phyloP scores from a whole-genome alignment of 2,329 filamentous ascomycete genomes.

The Aspergillus puulaauensis region DNA sequence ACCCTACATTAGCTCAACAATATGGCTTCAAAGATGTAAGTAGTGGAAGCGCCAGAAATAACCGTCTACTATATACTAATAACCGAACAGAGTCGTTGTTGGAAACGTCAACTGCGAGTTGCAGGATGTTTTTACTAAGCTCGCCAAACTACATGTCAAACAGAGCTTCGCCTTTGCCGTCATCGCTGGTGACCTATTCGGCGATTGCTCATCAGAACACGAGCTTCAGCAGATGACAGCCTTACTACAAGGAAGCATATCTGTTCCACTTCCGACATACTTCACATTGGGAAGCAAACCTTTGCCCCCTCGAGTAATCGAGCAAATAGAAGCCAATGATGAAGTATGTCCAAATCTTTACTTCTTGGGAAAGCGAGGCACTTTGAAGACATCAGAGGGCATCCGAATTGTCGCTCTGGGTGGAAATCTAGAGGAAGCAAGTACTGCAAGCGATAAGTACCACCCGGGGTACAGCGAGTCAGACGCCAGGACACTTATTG shows the following conservation, averaged over 20 bases:
- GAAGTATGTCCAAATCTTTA: conserved; percentile 87
- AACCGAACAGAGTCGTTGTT: conserved; percentile 61
- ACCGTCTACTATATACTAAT: conserved; percentile 16
- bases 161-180: conserved; percentile 86
- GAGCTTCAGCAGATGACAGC: conserved; percentile 62
- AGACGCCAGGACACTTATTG: conserved; percentile 73
- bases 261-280: conserved; percentile 80
- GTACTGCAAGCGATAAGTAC: conserved; percentile 60
- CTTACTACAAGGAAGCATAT: conserved; percentile 70
- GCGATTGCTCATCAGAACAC: conserved; percentile 44
- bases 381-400: conserved; percentile 85
- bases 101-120: conserved; percentile 81
- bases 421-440: conserved; percentile 57
- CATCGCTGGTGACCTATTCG: conserved; percentile 80
- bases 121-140: conserved; percentile 72
- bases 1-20: conserved; percentile 5
- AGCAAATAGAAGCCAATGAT: conserved; percentile 70
- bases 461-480: conserved; percentile 74
- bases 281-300: conserved; percentile 75
- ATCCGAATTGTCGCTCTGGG: conserved; percentile 85
- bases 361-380: conserved; percentile 82
- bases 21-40: conserved; percentile 61
- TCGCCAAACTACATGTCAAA: conserved; percentile 77
- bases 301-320: conserved; percentile 69
- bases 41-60: neutral